These are phyloP conservation scores for Crepidotus variabilis DNA, from an alignment of 768 basidiomycete species.

Conservation along the genomic window DNA sequence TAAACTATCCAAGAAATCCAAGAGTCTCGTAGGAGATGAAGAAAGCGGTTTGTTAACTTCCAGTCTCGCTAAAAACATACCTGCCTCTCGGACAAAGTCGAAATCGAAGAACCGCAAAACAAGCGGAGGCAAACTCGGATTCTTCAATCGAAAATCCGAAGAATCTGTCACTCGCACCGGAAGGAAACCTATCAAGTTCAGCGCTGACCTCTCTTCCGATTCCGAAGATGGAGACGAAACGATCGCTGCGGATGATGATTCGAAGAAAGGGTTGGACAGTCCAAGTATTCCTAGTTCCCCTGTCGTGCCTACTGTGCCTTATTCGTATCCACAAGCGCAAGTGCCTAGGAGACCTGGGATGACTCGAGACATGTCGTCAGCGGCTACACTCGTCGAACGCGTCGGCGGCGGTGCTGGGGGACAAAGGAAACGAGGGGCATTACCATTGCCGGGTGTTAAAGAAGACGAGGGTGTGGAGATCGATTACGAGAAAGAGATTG, in stretches of 20 bases:
- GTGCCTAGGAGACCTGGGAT: constrained; percentile 5
- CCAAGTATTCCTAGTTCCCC: constrained; percentile 6
- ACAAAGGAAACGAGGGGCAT: background rate
- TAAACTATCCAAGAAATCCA: constrained; percentile 6
- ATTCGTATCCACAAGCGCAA: constrained; percentile 8
- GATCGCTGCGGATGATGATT: background rate
- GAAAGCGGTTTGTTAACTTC: background rate
- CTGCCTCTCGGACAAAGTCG: constrained; percentile 2
- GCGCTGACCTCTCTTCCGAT: constrained; percentile 21
- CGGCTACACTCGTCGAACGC: constrained; percentile 26
- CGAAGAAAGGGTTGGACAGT: constrained; percentile 1
- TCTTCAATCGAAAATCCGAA: background rate
- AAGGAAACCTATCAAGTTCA: constrained; percentile 29
- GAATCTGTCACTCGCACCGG: background rate
- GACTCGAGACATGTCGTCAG: constrained; percentile 17
- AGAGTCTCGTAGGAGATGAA: background rate
- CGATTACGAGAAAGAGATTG: constrained; percentile 40
- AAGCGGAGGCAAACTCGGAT: constrained; percentile 12
- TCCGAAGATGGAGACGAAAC: constrained; percentile 24
- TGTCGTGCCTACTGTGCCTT: constrained; percentile 7
- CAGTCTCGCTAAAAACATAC: background rate
- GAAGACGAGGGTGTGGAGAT: constrained; percentile 11
- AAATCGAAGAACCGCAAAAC: constrained; percentile 24
- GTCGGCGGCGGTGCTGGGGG: background rate
- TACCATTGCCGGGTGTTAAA: background rate